A percentile compares a stretch with the other conserved stretches of the same genome.
These are phyloP conservation scores for Furcasterigmium sp. DNA, from an alignment of 2,329 filamentous ascomycete genomes.

Conservation along the genomic window DNA sequence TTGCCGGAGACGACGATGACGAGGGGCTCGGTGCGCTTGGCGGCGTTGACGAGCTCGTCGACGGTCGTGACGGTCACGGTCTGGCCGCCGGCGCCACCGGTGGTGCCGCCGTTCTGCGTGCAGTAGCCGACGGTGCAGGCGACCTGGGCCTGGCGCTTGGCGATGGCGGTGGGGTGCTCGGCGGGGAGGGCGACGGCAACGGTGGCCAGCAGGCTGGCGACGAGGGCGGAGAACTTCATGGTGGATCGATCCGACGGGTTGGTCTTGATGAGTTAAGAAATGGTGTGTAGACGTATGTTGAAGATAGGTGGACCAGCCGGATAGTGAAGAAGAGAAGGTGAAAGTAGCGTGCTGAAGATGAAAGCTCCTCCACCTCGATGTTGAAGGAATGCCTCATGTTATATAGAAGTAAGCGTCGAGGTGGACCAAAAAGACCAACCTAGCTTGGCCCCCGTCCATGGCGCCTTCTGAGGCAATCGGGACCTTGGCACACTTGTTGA, in stretches of 20 bases:
- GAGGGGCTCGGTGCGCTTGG: conserved; percentile 16
- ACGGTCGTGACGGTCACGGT: conserved; percentile 22
- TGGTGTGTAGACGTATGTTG: too few species aligned
- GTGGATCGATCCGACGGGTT: too few species aligned
- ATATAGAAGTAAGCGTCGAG: too few species aligned
- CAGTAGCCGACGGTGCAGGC: conserved; percentile 22
- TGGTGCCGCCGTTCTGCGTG: conserved; percentile 24
- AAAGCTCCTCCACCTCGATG: background rate
- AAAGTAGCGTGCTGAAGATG: background rate
- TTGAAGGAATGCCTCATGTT: too few species aligned
- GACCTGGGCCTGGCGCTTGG: conserved; percentile 9
- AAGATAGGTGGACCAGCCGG: conserved; percentile 4
- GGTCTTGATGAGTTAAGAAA: background rate
- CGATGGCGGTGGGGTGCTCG: conserved; percentile 9
- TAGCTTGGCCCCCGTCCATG: too few species aligned
- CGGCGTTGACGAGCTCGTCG: conserved; percentile 19
- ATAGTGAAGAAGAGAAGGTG: background rate
- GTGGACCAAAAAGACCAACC: too few species aligned
- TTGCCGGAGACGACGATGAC: conserved; percentile 22
- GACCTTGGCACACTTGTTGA: too few species aligned
- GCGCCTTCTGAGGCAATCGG: too few species aligned
- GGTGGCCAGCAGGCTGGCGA: conserved; percentile 7
- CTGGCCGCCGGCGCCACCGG: conserved; percentile 19
- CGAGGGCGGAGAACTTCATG: conserved; percentile 11
- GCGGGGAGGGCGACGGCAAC: conserved; percentile 9